Evolutionary conservation across 805 yeast genomes (phyloP), one percentile per base, ranked within the genome.

Genomic region (Candida berthetii): DNA sequence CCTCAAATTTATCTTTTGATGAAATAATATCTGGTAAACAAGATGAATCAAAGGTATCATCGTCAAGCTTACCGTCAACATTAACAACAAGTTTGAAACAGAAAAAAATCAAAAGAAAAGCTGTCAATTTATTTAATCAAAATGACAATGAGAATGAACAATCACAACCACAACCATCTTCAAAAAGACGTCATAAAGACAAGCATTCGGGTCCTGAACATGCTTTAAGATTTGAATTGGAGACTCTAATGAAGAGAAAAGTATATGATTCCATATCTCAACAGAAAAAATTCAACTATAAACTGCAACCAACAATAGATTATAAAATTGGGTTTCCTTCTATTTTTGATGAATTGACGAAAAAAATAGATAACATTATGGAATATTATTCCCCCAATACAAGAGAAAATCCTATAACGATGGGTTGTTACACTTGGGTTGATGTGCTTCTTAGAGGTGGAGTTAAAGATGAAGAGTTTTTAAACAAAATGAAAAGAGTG

Each of bases 271-370:
- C n/a, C n/a, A 15, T 37, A 11, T n/a, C 29, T 19, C 25, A 36
- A n/a, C 14, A 28, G 15, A 15, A 22, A 7, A n/a, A 27, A 9
- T 16, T n/a, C 4, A 10, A n/a, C 1, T 10, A 27, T 4, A 16
- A 33, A 11, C 5, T 22, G 10, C 35, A 37, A 20, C 39, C 35
- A 37, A 28, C 35, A 19, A 19, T 42, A n/a, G 47, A 44, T 31
- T 10, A 22, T 5, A 17, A 20, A n/a, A 3, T 4, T 37, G 25
- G 25, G 9, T 22, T 9, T 42, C 37, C 35, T 20, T 17, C 3
- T 35, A n/a, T 27, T 5, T 40, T 4, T 14, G 31, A n/a, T 27
- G 24, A 13, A n/a, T 22, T 4, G n/a, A 33, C 3, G 18, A 10
- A 16, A 18, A 31, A 9, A 33, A 28, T 40, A 2, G 36, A 43